These are phyloP conservation scores for Ophiostoma himal-ulmi DNA, from an alignment of 2,329 filamentous ascomycete genomes.

Conservation along the genomic window DNA sequence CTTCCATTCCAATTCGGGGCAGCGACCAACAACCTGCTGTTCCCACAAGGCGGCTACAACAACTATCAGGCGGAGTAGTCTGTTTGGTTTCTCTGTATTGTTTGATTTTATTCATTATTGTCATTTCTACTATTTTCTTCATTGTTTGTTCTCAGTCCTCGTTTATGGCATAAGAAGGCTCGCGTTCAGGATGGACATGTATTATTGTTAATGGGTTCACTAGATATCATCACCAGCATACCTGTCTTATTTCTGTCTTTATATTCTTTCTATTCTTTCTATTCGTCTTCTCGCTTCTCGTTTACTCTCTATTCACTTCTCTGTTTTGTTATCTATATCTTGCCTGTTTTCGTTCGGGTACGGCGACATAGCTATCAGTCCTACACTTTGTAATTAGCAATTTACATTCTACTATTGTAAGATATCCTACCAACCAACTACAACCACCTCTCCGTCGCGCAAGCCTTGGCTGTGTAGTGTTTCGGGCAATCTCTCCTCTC, in stretches of 20 bases:
- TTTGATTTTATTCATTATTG: neutral
- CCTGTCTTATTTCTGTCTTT: neutral
- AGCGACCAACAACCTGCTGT: neutral
- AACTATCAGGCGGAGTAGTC: neutral
- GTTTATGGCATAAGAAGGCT: neutral
- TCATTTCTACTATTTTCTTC: neutral
- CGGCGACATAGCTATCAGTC: neutral
- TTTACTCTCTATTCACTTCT: neutral
- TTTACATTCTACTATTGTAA: neutral
- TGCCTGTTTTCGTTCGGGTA: neutral
- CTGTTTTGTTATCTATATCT: neutral
- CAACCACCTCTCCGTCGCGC: neutral
- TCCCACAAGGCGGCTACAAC: neutral
- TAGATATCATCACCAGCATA: neutral
- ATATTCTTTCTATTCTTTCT: neutral
- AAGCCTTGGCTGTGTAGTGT: conserved; percentile 10
- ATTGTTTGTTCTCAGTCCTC: neutral
- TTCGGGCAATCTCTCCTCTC: neutral
- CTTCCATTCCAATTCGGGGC: conserved; percentile 33
- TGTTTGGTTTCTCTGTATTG: neutral
- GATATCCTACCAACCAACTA: neutral
- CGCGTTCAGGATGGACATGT: neutral
- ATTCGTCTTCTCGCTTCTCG: neutral
- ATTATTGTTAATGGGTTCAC: neutral
- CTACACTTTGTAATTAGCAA: neutral